Evolutionary conservation across 345 rosid genomes (phyloP).

Genomic region (Aquilaria yunnanensis): DNA sequence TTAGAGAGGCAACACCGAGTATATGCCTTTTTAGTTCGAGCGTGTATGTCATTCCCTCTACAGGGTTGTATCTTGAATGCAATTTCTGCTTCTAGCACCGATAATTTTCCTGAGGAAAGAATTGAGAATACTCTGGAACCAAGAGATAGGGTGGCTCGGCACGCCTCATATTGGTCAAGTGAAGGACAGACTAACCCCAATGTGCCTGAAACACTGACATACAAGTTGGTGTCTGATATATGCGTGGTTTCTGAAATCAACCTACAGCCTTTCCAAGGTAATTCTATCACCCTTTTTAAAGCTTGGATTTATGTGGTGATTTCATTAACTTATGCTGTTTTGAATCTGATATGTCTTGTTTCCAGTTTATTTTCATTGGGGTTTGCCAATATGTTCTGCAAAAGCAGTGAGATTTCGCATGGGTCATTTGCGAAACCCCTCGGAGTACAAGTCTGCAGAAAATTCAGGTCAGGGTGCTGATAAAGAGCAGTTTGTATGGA

Average conservation of each 20-base stretch:
- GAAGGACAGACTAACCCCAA: constrained; percentile 54
- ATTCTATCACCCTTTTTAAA: constrained; percentile 5
- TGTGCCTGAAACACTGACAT: constrained; percentile 84
- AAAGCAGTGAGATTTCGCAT: constrained; percentile 58
- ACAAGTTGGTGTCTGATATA: constrained; percentile 55
- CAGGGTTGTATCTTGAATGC: constrained; percentile 50
- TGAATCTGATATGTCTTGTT: neutral
- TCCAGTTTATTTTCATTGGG: constrained; percentile 73
- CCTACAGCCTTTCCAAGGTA: constrained; percentile 83
- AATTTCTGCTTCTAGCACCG: constrained; percentile 86
- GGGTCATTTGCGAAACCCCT: constrained; percentile 44
- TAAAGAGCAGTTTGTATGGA: constrained; percentile 54
- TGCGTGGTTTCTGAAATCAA: constrained; percentile 68
- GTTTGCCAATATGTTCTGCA: constrained; percentile 78
- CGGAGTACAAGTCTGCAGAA: constrained; percentile 15
- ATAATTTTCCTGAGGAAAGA: constrained; percentile 77
- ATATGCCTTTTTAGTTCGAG: constrained; percentile 52
- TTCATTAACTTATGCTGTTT: constrained; percentile 8
- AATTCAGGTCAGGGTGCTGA: constrained; percentile 23
- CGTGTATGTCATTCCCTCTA: constrained; percentile 31
- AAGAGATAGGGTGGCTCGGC: constrained; percentile 34
- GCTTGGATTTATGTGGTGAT: neutral
- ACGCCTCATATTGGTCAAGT: constrained; percentile 94
- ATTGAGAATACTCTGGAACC: constrained; percentile 62
- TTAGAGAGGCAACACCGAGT: constrained; percentile 66